Evolutionary conservation across 164 flowering plant species (phyloP), one percentile per base, ranked within the genome.

Genomic region (Vitis rotundifolia): DNA sequence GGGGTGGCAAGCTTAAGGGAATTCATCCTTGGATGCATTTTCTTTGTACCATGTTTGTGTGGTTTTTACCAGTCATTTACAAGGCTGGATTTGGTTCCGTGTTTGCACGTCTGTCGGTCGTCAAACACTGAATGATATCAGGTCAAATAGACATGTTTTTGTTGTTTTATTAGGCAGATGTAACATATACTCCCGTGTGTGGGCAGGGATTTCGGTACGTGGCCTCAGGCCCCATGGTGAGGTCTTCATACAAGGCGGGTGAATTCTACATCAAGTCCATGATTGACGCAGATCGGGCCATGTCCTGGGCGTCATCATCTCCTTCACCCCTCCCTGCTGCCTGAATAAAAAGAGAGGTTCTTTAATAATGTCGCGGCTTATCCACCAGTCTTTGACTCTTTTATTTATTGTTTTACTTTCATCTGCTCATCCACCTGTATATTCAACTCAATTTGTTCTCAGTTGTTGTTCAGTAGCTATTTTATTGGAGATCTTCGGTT

Each of bases 151-250:
- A 37, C 44, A 37, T 37, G 44, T 37, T 0, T 37, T 37, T 37
- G 44, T 37, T 37, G 44, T 37, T 37, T 3, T 37, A 37, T 37
- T 0, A 37, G 44, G 7, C 44, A 37, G 44, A 37, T 37, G 44
- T 37, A 37, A 37, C 44, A 37, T 37, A 6, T 37, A 0, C 44
- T 37, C 44, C 7, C 44, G 7, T 12, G 10, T 78, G 53, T 65
- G 29, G 63, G 70, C 87, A 92, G 98, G 97, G 97, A 44, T 92
- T 94, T 74, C 88, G 94, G 3, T 90, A 91, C 63, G 91, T 94
- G 76, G 99, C 97, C 57, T 94, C 99, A 77, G 97, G 98, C 58
- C 97, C 98, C 31, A 90, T 92, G 97, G 97, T 92, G 55, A 83
- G 97, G 80, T 92, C 94, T 26, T 94, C 98, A 37, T 94, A 94